Evolutionary conservation across 139 green algal genomes (phyloP), one percentile per base, ranked within the genome.

Genomic region (Coelastrella sp.): DNA sequence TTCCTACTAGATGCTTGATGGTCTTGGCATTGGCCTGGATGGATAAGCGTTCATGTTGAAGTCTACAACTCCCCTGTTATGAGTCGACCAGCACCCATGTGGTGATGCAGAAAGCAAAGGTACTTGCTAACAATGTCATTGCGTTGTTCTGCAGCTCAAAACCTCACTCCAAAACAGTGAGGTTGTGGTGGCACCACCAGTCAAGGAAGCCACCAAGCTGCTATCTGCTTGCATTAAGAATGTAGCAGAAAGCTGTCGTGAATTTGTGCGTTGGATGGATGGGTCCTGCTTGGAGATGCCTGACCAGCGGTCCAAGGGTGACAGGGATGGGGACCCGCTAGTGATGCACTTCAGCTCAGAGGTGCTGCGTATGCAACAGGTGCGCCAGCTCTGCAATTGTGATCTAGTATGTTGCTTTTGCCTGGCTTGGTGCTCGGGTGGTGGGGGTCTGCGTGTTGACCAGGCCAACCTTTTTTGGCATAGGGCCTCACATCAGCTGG

Each of bases 231-330:
- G 83, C 66, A 58, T 87, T 20, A 91, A 91, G 87, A 91, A 91
- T 58, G 87, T 91, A 13, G 87, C 87, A 32, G 87, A 91, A 78
- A 91, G 87, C 66, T 74, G 78, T 78, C 66, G 96, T 90, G 81
- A 94, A 3, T 99, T 99, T 93, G 93, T 97, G 85, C 92, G 97
- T 23, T 99, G 97, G 97, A 98, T 98, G 97, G 96, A 98, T 90
- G 96, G 96, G 80, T 97, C 96, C 8, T 99, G 97, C 94, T 75
- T 98, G 3, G 96, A 98, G 92, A 94, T 95, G 11, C 95, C 96
- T 3, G 93, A 96, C 83, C 93, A 97, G 90, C 87, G 87, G 20
- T 17, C 80, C n/a, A 87, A 80, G 87, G 87, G 87, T 10, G 87
- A 91, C 57, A 89, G 73, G 32, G 86, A 90, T 22, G 87, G 87